These are phyloP conservation scores for Fomitopsis pinicola DNA, from an alignment of 1,284 basidiomycete genomes.

Conservation along the genomic window DNA sequence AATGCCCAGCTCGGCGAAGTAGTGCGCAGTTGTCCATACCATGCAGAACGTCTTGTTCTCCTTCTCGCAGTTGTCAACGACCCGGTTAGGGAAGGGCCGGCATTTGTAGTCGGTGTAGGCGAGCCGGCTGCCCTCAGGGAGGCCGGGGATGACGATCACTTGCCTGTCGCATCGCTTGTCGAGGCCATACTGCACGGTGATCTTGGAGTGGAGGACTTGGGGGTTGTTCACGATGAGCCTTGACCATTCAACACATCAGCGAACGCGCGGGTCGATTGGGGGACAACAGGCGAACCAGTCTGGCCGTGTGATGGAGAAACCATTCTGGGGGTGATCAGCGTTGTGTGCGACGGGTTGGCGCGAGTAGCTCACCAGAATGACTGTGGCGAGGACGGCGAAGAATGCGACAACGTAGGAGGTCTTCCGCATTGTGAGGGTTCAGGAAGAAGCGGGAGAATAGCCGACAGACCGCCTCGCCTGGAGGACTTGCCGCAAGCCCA, in stretches of 20 bases:
- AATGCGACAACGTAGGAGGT: slow-evolving; percentile 61
- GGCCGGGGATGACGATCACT: slow-evolving; percentile 43
- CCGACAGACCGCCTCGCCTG: not conserved
- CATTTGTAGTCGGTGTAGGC: slow-evolving; percentile 57
- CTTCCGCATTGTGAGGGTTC: slow-evolving; percentile 46
- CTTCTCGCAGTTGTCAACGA: slow-evolving; percentile 56
- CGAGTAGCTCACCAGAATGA: slow-evolving; percentile 45
- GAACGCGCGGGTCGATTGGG: slow-evolving; percentile 12
- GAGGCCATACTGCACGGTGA: slow-evolving; percentile 57
- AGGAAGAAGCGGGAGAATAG: not conserved
- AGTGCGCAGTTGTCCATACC: slow-evolving; percentile 67
- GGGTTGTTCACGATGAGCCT: slow-evolving; percentile 58
- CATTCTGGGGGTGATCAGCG: slow-evolving; percentile 37
- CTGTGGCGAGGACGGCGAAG: slow-evolving; percentile 42
- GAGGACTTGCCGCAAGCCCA: not conserved
- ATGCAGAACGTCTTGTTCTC: slow-evolving; percentile 60
- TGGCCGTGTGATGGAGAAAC: slow-evolving; percentile 49
- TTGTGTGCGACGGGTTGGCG: not conserved
- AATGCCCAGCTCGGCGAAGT: slow-evolving; percentile 55
- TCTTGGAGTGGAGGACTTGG: slow-evolving; percentile 42
- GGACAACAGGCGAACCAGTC: slow-evolving; percentile 53
- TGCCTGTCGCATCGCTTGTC: slow-evolving; percentile 51
- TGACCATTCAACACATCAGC: slow-evolving; percentile 13
- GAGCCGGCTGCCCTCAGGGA: slow-evolving; percentile 37
- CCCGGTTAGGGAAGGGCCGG: slow-evolving; percentile 59